phyloP scores from a whole-genome alignment of 2,329 filamentous ascomycete species.

The Sordariomycetes sp. region DNA sequence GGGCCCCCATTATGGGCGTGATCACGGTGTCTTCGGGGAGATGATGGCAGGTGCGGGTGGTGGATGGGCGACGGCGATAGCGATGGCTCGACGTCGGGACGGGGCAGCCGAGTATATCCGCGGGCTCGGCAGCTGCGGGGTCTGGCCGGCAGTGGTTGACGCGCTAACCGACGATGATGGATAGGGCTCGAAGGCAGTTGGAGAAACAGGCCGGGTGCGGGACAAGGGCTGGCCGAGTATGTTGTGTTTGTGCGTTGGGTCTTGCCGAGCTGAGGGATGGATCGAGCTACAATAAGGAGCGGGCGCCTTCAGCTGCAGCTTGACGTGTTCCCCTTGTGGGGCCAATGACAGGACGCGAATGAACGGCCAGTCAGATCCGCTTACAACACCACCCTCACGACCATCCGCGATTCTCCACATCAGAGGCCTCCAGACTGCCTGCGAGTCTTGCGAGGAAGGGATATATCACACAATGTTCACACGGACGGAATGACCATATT shows the following conservation, averaged over 20 bases:
- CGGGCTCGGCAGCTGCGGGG: not conserved
- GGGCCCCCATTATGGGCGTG: conserved; percentile 23
- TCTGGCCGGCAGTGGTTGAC: not conserved
- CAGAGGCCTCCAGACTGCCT: not conserved
- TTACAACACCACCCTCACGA: not conserved
- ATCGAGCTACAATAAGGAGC: too few species aligned
- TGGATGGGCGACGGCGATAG: not conserved
- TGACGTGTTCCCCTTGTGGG: too few species aligned
- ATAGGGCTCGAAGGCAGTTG: not conserved
- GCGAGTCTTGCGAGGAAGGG: not conserved
- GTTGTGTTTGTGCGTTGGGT: too few species aligned
- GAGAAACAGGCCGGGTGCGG: too few species aligned
- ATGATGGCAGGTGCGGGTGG: not conserved
- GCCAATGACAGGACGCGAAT: too few species aligned
- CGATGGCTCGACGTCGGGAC: not conserved
- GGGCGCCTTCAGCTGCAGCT: too few species aligned
- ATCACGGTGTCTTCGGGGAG: not conserved
- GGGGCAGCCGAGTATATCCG: not conserved
- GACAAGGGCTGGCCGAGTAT: not conserved
- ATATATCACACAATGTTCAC: not conserved
- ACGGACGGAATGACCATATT: not conserved
- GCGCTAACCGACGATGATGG: not conserved
- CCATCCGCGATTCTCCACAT: not conserved
- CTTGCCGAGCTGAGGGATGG: not conserved
- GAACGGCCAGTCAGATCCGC: too few species aligned